Evolutionary conservation across 2,329 filamentous ascomycete genomes (phyloP), one percentile per base, ranked within the genome.

Genomic region (Pezicula radicicola): DNA sequence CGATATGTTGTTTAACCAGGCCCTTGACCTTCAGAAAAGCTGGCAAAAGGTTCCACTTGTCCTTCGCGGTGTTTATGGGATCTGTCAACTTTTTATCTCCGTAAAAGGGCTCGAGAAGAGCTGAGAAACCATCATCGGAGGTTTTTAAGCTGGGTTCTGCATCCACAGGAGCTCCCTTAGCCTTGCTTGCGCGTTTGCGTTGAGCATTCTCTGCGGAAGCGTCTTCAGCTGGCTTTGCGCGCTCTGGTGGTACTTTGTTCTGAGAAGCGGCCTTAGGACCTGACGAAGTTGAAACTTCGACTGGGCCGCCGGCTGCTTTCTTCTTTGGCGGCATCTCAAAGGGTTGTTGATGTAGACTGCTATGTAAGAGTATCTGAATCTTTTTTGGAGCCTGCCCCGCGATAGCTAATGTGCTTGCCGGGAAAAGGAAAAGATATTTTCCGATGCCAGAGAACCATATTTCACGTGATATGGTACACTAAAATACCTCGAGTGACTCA

Each of bases 21-120:
- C 92, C 82, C 72, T 99, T 99, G 64, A 97, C 92, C 71, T 97
- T 97, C 53, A 99, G 76, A 70, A 99, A 99, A n/a, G 94, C 94
- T 0, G 94, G 95, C 27, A 99, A 75, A 40, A 99, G 78, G 69
- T 97, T 96, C 83, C 93, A 97, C 78, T 99, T 99, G 75, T 99
- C 94, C 65, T 72, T 74, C 27, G 83, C 84, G 1, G 85, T 88
- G 55, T 86, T 78, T 63, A 89, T 88, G 3, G 84, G 84, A 64
- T 88, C 85, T 0, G 83, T 86, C 51, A 88, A 68, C 46, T 77
- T 76, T 66, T 88, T 88, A 55, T 78, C 82, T 63, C 84, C 83
- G 68, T 89, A 88, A 65, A 88, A 88, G 0, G 85, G 85, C 63
- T 87, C 77, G 25, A 88, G 75, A 25, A 88, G 73, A 36, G 83